Evolutionary conservation across 2,329 filamentous ascomycete genomes (phyloP), one percentile per base, ranked within the genome.

Genomic region (Zalaria obscura): DNA sequence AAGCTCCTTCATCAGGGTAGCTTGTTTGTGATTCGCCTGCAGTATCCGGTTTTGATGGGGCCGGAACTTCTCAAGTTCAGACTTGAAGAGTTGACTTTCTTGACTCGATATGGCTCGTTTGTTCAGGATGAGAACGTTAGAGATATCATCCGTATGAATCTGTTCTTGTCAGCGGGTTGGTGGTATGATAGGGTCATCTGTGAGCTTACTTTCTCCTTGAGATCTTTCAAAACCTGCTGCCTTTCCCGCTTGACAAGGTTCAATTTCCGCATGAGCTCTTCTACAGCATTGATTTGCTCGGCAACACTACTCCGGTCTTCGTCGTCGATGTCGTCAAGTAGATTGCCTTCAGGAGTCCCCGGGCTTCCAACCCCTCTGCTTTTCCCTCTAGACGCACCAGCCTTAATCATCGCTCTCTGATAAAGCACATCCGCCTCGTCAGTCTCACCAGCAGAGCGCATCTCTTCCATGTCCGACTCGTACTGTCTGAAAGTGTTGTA

Each of bases 131-230:
- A 98, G 70, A 8, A 96, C 88, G 55, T 94, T 91, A 4, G 88
- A 95, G 48, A 98, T 98, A 55, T 98, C 93, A 55, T 98, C 93
- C 50, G 83, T 86, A 63, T 93, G 89, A 40, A 89, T 81, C 89
- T 95, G 49, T 29, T 8, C 10, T 28, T 33, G 32, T 38, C 7
- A 8, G 29, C 18, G 1, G 11, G 29, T 9, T 47, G 29, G 18
- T 18, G 18, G 18, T 18, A 18, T 18, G 18, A 18, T 18, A 18
- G 18, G 18, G 18, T 18, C 18, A 18, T 18, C 18, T 18, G 18
- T 18, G 18, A 18, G 18, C 70, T 53, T 61, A 93, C 91, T 79
- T 93, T 96, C 50, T 96, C 88, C 61, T 98, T 98, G 51, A 98
- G 69, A 62, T 98, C 91, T 60, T 95, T 96, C 49, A 98, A 64